Evolutionary conservation across 345 rosid genomes (phyloP).

Genomic region (Dipteronia dyeriana): DNA sequence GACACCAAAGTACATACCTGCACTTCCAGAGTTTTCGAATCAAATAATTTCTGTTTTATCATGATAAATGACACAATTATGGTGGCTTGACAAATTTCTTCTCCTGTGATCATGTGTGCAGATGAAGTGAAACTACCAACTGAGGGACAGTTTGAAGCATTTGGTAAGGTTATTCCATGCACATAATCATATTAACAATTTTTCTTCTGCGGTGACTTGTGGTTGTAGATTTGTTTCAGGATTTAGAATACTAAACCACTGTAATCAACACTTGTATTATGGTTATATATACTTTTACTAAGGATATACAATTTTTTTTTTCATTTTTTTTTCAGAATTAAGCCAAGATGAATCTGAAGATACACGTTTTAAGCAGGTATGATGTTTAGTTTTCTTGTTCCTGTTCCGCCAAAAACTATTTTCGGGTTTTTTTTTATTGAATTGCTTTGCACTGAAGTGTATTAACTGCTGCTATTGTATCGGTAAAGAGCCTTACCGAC

Average conservation of each 20-base stretch:
- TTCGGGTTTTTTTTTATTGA: neutral
- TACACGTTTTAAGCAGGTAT: conserved; percentile 83
- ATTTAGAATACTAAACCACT: neutral
- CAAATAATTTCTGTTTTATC: neutral
- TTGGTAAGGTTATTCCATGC: conserved; percentile 48
- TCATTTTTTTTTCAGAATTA: conserved; percentile 59
- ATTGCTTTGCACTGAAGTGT: no score
- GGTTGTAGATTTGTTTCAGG: neutral
- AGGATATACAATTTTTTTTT: neutral
- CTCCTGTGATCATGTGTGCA: conserved; percentile 24
- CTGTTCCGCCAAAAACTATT: neutral
- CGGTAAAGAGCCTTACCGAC: neutral
- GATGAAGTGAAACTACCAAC: conserved; percentile 65
- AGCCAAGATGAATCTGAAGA: conserved; percentile 82
- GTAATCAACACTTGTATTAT: neutral
- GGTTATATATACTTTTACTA: neutral
- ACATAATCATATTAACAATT: neutral
- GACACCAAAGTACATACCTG: neutral
- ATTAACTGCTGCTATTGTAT: no score
- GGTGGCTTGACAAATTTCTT: conserved; percentile 17
- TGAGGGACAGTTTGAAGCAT: conserved; percentile 73
- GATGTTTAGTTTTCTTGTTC: neutral
- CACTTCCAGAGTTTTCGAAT: neutral
- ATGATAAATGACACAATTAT: neutral
- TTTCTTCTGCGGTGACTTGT: neutral